Conservation (phyloP, 2,329 filamentous ascomycete species). For the Ascochyta fabae region DNA sequence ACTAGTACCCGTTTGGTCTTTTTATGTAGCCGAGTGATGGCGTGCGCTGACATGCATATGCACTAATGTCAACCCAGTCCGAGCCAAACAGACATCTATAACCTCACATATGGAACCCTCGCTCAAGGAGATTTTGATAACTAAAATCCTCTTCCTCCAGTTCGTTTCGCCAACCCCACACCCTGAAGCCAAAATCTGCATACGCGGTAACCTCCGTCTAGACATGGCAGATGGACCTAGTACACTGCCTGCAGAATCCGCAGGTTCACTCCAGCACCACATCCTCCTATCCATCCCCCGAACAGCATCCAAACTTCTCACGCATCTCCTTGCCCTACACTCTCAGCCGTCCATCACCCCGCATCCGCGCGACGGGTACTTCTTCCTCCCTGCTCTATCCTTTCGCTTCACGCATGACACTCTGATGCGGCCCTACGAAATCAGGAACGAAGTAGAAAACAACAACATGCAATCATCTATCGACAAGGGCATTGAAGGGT, state of each 20-base stretch:
- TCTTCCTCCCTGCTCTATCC: constrained; percentile 22
- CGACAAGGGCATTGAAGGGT: constrained; percentile 8
- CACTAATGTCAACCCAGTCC: not conserved
- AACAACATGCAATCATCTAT: constrained; percentile 11
- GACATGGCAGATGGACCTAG: not conserved
- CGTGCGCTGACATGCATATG: constrained; percentile 8
- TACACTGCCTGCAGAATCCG: no score
- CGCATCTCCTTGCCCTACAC: constrained; percentile 30
- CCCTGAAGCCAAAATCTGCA: no score
- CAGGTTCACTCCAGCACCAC: constrained; percentile 9
- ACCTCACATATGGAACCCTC: no score
- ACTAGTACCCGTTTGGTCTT: not conserved
- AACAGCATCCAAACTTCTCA: constrained; percentile 33
- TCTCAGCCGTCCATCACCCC: constrained; percentile 20
- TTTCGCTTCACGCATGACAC: constrained; percentile 15
- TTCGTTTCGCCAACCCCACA: no score
- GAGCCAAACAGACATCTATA: not conserved
- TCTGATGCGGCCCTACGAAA: not conserved
- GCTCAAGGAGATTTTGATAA: no score
- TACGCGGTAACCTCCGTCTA: no score
- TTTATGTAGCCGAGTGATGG: not conserved
- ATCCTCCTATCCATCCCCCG: constrained; percentile 32
- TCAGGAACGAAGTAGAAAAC: constrained; percentile 18
- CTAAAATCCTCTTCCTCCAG: no score
- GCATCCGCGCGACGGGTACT: constrained; percentile 28